Percentiles rank a stretch among this genome's conserved stretches.
These are phyloP conservation scores for Plantago coronopus DNA, from an alignment of 305 asterid species.

Conservation along the genomic window DNA sequence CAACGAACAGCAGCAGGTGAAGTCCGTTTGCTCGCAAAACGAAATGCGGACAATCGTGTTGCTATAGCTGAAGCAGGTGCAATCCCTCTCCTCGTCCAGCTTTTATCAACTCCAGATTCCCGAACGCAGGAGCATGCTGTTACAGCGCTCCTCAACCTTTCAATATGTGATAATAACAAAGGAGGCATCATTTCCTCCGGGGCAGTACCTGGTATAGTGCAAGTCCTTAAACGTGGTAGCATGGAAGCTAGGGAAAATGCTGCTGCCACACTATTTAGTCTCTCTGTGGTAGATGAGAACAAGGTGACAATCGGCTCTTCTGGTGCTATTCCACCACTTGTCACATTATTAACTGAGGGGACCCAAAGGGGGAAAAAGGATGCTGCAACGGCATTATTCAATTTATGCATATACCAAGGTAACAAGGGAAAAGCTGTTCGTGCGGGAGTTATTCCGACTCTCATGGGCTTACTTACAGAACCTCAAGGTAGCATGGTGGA, in stretches of 20 bases:
- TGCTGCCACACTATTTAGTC: constrained; percentile 88
- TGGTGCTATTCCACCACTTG: constrained; percentile 87
- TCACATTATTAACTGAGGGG: constrained; percentile 67
- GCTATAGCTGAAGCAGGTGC: constrained; percentile 98
- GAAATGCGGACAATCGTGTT: constrained; percentile 85
- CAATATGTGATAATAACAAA: constrained; percentile 87
- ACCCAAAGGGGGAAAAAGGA: constrained; percentile 86
- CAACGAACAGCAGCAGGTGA: constrained; percentile 86
- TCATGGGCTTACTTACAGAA: constrained; percentile 74
- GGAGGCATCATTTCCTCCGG: constrained; percentile 67
- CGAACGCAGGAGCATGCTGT: constrained; percentile 94
- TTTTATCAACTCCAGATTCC: constrained; percentile 69
- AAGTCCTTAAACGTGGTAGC: constrained; percentile 77
- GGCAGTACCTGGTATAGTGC: constrained; percentile 89
- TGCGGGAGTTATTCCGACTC: constrained; percentile 78
- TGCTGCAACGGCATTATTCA: constrained; percentile 90
- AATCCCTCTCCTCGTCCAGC: constrained; percentile 71
- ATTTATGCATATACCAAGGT: constrained; percentile 92
- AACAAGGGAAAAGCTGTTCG: constrained; percentile 92
- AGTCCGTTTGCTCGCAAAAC: constrained; percentile 93
- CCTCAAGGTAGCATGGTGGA: constrained; percentile 85
- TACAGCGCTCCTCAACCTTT: constrained; percentile 91
- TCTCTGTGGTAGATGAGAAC: constrained; percentile 82
- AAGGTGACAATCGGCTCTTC: constrained; percentile 73
- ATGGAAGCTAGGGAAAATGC: constrained; percentile 95